A percentile compares a stretch with the other conserved stretches of the same genome.
phyloP scores from a whole-genome alignment of 805 yeast species.

The Saturnispora serradocipensis region DNA sequence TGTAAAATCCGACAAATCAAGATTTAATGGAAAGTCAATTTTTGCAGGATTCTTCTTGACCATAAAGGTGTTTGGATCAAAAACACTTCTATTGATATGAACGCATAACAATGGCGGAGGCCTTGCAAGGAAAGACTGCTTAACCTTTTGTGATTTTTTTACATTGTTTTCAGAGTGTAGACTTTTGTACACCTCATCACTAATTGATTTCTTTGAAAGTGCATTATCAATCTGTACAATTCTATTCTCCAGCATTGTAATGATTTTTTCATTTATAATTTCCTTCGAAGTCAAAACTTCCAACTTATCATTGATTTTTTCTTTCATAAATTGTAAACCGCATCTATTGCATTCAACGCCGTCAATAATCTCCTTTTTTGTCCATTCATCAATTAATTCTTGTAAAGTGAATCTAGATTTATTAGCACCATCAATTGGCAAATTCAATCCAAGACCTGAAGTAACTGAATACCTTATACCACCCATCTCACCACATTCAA shows the following conservation, averaged over 20 bases:
- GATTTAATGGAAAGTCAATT: conserved; percentile 62
- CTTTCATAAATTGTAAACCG: conserved; percentile 55
- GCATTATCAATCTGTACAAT: conserved; percentile 42
- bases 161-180: conserved; percentile 68
- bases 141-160: conserved; percentile 69
- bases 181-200: conserved; percentile 68
- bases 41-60: conserved; percentile 77
- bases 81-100: conserved; percentile 89
- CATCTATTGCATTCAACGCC: conserved; percentile 95
- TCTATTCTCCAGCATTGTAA: conserved; percentile 34
- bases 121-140: conserved; percentile 69
- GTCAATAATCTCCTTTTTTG: conserved; percentile 73
- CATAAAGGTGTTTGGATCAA: conserved; percentile 77
- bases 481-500: conserved; percentile 87
- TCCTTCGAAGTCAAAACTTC: conserved; percentile 14
- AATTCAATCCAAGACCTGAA: conserved; percentile 62
- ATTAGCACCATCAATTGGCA: conserved; percentile 37
- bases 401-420: conserved; percentile 37
- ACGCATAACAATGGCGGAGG: conserved; percentile 78
- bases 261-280: conserved; percentile 15
- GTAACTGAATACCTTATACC: conserved; percentile 78
- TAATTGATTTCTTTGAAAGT: conserved; percentile 56
- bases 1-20: conserved; percentile 62
- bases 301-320: conserved; percentile 37
- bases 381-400: conserved; percentile 57